phyloP scores from a whole-genome alignment of 768 basidiomycete species.

The Stropharia rugosoannulata region DNA sequence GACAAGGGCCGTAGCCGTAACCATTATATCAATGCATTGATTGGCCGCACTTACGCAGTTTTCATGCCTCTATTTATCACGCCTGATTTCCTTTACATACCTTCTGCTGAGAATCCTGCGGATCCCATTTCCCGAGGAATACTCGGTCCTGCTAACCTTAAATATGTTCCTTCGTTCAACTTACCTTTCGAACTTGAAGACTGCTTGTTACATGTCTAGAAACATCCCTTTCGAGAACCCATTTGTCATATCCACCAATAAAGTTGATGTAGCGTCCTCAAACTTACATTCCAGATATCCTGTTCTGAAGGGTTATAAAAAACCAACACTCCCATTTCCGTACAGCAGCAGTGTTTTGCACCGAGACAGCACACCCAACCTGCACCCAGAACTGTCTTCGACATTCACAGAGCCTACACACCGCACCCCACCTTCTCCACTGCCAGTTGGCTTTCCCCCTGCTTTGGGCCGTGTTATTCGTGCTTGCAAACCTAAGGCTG shows the following conservation, averaged over 20 bases:
- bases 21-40: slow-evolving; percentile 24
- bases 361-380: neutral
- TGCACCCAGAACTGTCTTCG: too few relatives aligned
- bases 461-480: neutral
- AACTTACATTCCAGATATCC: too few relatives aligned
- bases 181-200: slow-evolving; percentile 15
- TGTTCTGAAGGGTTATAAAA: too few relatives aligned
- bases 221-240: neutral
- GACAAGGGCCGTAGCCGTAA: slow-evolving; percentile 29
- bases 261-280: too few relatives aligned
- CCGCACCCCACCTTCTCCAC: too few relatives aligned
- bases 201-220: slow-evolving; percentile 8
- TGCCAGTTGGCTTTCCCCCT: neutral
- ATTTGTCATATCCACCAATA: neutral
- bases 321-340: neutral
- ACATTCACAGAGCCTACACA: neutral
- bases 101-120: slow-evolving; percentile 26
- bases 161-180: slow-evolving; percentile 1
- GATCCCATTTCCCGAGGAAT: slow-evolving; percentile 23
- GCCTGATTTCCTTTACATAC: slow-evolving; percentile 19
- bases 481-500: neutral
- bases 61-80: slow-evolving; percentile 17
- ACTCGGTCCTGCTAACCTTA: slow-evolving; percentile 3
- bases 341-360: neutral
- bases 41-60: slow-evolving; percentile 19